Evolutionary conservation across 1,284 basidiomycete species (phyloP), one percentile per base, ranked within the genome.

Genomic region (Ganoderma sinense): DNA sequence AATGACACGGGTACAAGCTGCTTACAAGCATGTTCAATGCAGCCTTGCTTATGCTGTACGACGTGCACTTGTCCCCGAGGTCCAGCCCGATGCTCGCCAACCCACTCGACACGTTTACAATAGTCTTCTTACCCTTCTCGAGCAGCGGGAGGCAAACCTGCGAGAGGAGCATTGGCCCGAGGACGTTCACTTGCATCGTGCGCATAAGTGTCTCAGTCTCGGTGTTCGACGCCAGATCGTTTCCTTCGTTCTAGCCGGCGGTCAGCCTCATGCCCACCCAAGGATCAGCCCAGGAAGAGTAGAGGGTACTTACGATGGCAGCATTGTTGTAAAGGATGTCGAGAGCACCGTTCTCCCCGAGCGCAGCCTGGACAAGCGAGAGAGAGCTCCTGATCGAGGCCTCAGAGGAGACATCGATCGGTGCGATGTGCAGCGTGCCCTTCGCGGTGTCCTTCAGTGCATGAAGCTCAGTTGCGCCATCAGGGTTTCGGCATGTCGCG

Each of bases 311-410:
- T 55, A 82, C 82, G 45, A 83, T 78, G 1, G 75, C 82, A n/a
- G 83, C 82, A 61, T 83, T 84, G 74, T 84, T 84, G 62, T 83
- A 68, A 16, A 84, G 74, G 41, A 82, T 83, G 73, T 84, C 82
- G 41, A 84, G 73, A 0, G 80, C 79, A 11, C 36, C 59, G 0
- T 67, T 67, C 14, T 74, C 74, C 11, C 78, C 78, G 26, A 85
- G 69, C 14, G 81, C 69, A 29, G 69, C 69, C 40, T 71, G 69
- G 2, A 80, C 77, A 6, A 69, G 71, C 36, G 72, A 64, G 14
- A 77, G 74, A 5, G 80, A 78, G 2, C 58, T 68, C 10, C 74
- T 69, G 65, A 83, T 82, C 51, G 79, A 78, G 4, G 58, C 71
- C 59, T 78, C 73, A 58, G 79, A 72, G 16, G 73, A 67, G n/a